These are phyloP conservation scores for Hydnomerulius pinastri DNA, from an alignment of 768 basidiomycete genomes.

Conservation along the genomic window DNA sequence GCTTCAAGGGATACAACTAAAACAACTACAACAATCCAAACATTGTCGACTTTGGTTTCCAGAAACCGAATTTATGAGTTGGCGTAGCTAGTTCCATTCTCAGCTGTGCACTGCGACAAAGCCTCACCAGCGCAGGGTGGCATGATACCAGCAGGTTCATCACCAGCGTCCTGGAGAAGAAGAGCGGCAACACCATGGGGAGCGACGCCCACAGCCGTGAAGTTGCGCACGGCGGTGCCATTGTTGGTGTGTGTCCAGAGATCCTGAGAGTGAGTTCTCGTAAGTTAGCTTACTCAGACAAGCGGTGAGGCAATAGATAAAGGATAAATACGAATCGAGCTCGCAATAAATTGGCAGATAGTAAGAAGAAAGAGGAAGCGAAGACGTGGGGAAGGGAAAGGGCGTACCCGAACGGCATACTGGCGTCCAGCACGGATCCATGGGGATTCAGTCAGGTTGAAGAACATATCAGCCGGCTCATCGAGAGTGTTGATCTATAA, in stretches of 20 bases:
- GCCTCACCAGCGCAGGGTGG: constrained; percentile 53
- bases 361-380: too few relatives aligned
- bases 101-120: constrained; percentile 53
- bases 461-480: constrained; percentile 54
- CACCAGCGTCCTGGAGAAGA: constrained; percentile 62
- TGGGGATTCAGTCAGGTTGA: constrained; percentile 67
- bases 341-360: too few relatives aligned
- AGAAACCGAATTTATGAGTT: constrained; percentile 4
- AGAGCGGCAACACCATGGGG: constrained; percentile 68
- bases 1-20: too few relatives aligned
- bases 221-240: constrained; percentile 61
- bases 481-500: constrained; percentile 57
- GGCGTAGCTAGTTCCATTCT: constrained; percentile 57
- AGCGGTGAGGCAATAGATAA: neutral
- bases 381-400: too few relatives aligned
- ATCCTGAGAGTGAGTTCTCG: constrained; percentile 42
- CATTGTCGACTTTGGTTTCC: neutral
- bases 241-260: constrained; percentile 73
- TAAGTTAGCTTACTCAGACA: neutral
- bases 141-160: constrained; percentile 59
- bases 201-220: constrained; percentile 49
- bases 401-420: constrained; percentile 62
- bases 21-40: too few relatives aligned
- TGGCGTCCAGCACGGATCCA: constrained; percentile 68
- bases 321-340: neutral